A percentile compares a stretch with the other conserved stretches of the same genome.
These are phyloP conservation scores for Colletotrichum sp. DNA, from an alignment of 2,329 filamentous ascomycete genomes.

Conservation along the genomic window DNA sequence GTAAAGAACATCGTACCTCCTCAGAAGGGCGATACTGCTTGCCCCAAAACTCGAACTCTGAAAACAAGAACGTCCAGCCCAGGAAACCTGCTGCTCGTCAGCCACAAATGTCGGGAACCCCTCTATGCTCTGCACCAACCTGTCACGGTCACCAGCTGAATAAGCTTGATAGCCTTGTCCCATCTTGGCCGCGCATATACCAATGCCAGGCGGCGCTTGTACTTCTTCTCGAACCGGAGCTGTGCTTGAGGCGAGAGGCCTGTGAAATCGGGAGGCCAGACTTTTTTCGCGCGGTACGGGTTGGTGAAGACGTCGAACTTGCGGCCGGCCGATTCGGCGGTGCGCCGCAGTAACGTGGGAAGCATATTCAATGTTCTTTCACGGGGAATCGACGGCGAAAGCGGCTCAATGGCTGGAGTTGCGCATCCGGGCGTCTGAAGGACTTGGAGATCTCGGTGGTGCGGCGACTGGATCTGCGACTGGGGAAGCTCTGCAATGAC, in stretches of 20 bases:
- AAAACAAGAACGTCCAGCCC: conserved; percentile 44
- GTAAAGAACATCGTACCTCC: conserved; percentile 33
- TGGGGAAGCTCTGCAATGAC: not conserved
- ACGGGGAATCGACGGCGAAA: not conserved
- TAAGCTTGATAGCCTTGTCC: conserved; percentile 68
- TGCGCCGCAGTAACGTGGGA: conserved; percentile 34
- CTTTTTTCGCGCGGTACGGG: conserved; percentile 70
- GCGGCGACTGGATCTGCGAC: not conserved
- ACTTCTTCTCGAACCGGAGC: conserved; percentile 79
- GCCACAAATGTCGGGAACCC: not conserved
- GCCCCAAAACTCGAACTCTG: conserved; percentile 50
- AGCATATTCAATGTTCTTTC: conserved; percentile 31
- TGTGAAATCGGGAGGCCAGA: conserved; percentile 80
- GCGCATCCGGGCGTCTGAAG: too few species aligned
- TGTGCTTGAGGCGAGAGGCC: conserved; percentile 74
- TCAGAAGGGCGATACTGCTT: conserved; percentile 45
- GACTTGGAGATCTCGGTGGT: not conserved
- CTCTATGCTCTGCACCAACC: conserved; percentile 45
- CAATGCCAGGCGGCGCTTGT: conserved; percentile 71
- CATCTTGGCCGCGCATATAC: conserved; percentile 67
- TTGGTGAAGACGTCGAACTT: conserved; percentile 51
- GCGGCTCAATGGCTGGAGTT: not conserved
- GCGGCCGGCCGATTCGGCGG: conserved; percentile 7
- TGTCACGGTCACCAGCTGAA: conserved; percentile 64
- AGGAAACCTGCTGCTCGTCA: conserved; percentile 34